A percentile compares a stretch with the other conserved stretches of the same genome.
These are phyloP conservation scores for Sutorius australiensis DNA, from an alignment of 768 basidiomycete species.

Conservation along the genomic window DNA sequence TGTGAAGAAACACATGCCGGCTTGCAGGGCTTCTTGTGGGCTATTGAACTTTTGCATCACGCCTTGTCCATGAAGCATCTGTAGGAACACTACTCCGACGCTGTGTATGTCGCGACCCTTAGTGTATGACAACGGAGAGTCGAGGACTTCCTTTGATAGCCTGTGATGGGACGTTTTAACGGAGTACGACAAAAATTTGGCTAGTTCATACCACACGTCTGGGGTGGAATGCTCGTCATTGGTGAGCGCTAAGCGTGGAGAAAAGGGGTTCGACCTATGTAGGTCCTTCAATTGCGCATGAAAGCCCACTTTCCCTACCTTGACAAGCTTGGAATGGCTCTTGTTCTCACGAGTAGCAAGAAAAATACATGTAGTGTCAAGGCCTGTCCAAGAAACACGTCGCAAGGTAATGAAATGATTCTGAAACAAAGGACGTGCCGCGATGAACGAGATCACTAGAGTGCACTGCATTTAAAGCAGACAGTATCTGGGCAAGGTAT, in stretches of 20 bases:
- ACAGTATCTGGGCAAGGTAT: constrained; percentile 69
- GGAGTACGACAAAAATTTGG: background rate
- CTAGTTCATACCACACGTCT: constrained; percentile 25
- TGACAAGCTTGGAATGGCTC: constrained; percentile 60
- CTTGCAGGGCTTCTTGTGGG: constrained; percentile 53
- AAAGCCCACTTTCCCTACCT: constrained; percentile 71
- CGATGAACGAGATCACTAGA: constrained; percentile 65
- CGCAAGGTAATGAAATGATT: background rate
- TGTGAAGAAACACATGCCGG: constrained; percentile 37
- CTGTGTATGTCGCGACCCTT: constrained; percentile 78
- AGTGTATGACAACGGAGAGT: constrained; percentile 76
- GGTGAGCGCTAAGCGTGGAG: constrained; percentile 17
- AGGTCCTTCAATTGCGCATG: constrained; percentile 72
- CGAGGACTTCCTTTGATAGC: constrained; percentile 74
- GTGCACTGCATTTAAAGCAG: constrained; percentile 66
- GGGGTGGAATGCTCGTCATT: constrained; percentile 24
- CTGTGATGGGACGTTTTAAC: constrained; percentile 33
- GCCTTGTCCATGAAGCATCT: constrained; percentile 82
- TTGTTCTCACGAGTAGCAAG: constrained; percentile 50
- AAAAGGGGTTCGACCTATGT: constrained; percentile 81
- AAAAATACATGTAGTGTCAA: constrained; percentile 57
- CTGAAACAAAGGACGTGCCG: constrained; percentile 35
- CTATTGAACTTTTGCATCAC: constrained; percentile 54
- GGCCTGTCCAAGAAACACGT: constrained; percentile 36
- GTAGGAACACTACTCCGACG: constrained; percentile 72